Evolutionary conservation across 2,329 filamentous ascomycete species (phyloP).

Genomic region (Clathrospora elynae): DNA sequence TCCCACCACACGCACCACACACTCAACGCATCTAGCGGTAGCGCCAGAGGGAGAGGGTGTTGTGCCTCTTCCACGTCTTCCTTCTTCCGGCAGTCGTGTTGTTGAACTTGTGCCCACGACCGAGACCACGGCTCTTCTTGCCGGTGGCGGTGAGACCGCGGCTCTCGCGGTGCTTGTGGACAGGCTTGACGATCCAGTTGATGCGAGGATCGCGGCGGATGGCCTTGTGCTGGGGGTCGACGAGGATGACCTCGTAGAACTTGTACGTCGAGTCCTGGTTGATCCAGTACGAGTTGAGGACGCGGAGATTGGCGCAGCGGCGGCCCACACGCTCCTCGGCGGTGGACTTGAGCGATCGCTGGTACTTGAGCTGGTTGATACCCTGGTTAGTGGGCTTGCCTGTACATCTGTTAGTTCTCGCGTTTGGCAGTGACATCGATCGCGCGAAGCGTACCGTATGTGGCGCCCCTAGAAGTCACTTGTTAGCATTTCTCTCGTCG

Average conservation of each 20-base stretch:
- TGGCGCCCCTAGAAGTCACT: conserved; percentile 73
- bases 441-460: conserved; percentile 74
- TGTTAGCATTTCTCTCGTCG: conserved; percentile 32
- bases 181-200: conserved; percentile 99
- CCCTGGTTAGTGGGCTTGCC: conserved; percentile 99
- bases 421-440: conserved; percentile 4
- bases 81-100: conserved; percentile 95
- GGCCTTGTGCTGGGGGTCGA: conserved; percentile 99
- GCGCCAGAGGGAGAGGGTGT: conserved; percentile 98
- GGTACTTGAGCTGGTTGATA: conserved; percentile 99
- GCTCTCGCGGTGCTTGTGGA: conserved; percentile 99
- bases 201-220: conserved; percentile 98
- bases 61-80: conserved; percentile 99
- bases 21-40: conserved; percentile 72
- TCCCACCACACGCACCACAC: conserved; percentile 36
- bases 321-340: conserved; percentile 99
- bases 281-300: conserved; percentile 99
- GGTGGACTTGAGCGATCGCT: conserved; percentile 95
- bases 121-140: conserved; percentile 99
- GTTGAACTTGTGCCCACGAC: conserved; percentile 99
- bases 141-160: conserved; percentile 97
- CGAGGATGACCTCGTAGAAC: conserved; percentile 99
- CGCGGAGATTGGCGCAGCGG: conserved; percentile 97
- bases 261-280: conserved; percentile 99
- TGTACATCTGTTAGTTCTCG: conserved; percentile 52